Base-by-base conservation (phyloP, 75 land plant genomes). In the Gnetum montanum region DNA sequence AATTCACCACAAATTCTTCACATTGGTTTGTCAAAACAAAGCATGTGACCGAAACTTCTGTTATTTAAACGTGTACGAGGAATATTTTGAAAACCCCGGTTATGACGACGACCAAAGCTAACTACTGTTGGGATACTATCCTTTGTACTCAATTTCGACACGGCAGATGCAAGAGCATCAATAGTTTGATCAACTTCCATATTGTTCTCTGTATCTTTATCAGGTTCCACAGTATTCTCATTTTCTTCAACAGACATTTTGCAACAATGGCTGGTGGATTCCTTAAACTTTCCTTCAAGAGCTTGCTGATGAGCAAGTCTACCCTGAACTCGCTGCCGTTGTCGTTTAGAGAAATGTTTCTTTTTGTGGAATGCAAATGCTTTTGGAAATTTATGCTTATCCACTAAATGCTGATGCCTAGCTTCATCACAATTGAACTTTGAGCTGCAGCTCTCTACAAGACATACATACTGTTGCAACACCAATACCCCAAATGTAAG, bases 331-430 rank as follows among this genome's bases (percentile, higher is more conserved):
- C 82, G 85, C 29, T 80, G 81, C 47, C 97, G 68, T 26, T 76
- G 86, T 51, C 81, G 77, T 66, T 90, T 94, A 22, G 99, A 95
- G 24, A 75, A 76, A 24, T 54, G 79, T n/a, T 74, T 73, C 54
- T 72, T 90, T 61, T 78, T 83, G 38, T 71, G 80, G 61, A 95
- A 95, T 34, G 73, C 80, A 40, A 83, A 95, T 35, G 91, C 66
- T 18, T 68, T 24, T 10, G 99, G 91, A 57, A 95, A 95, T 43
- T 73, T 72, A 51, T 95, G 99, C 66, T 90, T 95, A 66, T 95
- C 96, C 18, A 95, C 78, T 22, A 95, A 70, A 63, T 95, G 99
- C 51, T 86, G 96, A 34, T 83, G 85, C 19, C 99, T 60, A 36
- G 70, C 57, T 64, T 70, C 65, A 65, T 83, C 85, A 61, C 20